phyloP scores from a whole-genome alignment of 208 protist species.

The Kentomonas sorsogonicus region DNA sequence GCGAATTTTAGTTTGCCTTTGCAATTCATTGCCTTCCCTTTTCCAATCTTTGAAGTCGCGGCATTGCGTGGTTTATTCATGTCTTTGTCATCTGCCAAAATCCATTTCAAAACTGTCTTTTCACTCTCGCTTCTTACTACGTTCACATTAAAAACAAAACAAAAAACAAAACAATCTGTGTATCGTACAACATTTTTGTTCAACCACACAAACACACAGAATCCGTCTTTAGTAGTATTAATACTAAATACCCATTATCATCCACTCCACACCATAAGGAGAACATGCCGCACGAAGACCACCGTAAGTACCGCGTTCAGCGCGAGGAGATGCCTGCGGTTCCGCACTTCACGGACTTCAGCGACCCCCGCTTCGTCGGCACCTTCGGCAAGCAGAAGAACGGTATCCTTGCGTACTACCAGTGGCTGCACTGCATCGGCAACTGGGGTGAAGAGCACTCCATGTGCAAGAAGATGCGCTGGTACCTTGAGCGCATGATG shows the following conservation, averaged over 20 bases:
- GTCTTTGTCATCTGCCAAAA: background rate
- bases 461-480: slow-evolving; percentile 91
- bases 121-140: slow-evolving; percentile 13
- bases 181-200: too few species aligned
- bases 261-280: too few species aligned
- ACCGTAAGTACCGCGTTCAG: slow-evolving; percentile 82
- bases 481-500: slow-evolving; percentile 89
- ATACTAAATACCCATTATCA: background rate
- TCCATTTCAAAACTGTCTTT: background rate
- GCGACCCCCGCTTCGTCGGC: slow-evolving; percentile 67
- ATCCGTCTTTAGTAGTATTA: background rate
- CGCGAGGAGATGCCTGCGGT: slow-evolving; percentile 73
- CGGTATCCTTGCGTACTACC: slow-evolving; percentile 86
- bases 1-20: too few species aligned
- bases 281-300: slow-evolving; percentile 81
- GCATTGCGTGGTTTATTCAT: too few species aligned
- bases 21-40: too few species aligned
- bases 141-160: too few species aligned
- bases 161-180: too few species aligned
- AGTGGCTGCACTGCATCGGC: slow-evolving; percentile 89
- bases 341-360: slow-evolving; percentile 86
- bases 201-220: too few species aligned
- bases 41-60: too few species aligned
- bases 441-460: slow-evolving; percentile 91
- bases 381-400: slow-evolving; percentile 82